A percentile compares a stretch with the other conserved stretches of the same genome.
Evolutionary conservation across 352 stramenopile genomes (phyloP).

Genomic region (Phytophthora tubulina): DNA sequence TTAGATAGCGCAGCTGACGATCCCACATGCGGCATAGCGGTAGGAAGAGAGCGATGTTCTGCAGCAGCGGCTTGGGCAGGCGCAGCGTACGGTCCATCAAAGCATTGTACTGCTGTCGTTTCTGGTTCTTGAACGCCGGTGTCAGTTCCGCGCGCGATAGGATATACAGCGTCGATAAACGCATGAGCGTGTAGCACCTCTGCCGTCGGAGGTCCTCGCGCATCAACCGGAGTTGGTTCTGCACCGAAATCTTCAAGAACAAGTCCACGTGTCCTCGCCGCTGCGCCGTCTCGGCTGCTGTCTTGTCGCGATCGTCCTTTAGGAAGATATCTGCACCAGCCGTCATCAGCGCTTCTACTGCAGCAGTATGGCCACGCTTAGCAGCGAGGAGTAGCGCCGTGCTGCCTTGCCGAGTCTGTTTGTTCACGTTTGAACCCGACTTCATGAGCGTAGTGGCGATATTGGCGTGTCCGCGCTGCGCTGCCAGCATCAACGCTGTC

Average conservation of each 20-base stretch:
- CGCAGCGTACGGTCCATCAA: slow-evolving; percentile 77
- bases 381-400: slow-evolving; percentile 86
- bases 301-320: slow-evolving; percentile 91
- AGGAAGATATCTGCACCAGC: slow-evolving; percentile 88
- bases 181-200: slow-evolving; percentile 77
- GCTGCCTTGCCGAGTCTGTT: slow-evolving; percentile 87
- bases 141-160: slow-evolving; percentile 57
- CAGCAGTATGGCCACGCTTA: slow-evolving; percentile 82
- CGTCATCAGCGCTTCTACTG: slow-evolving; percentile 82
- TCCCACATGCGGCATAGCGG: slow-evolving; percentile 84
- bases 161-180: slow-evolving; percentile 78
- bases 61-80: slow-evolving; percentile 80
- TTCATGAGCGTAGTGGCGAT: slow-evolving; percentile 87
- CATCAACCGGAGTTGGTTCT: slow-evolving; percentile 88
- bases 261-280: slow-evolving; percentile 84
- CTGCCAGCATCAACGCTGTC: slow-evolving; percentile 88
- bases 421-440: slow-evolving; percentile 88
- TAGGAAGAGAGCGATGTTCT: slow-evolving; percentile 82
- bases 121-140: slow-evolving; percentile 50
- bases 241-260: slow-evolving; percentile 87
- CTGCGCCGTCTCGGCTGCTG: slow-evolving; percentile 82
- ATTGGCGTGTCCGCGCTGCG: slow-evolving; percentile 81
- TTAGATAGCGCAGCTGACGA: slow-evolving; percentile 81
- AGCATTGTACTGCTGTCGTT: slow-evolving; percentile 57
- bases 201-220: slow-evolving; percentile 74